Evolutionary conservation across 352 stramenopile genomes (phyloP), one percentile per base, ranked within the genome.

Genomic region (Thraustochytrium sp.): DNA sequence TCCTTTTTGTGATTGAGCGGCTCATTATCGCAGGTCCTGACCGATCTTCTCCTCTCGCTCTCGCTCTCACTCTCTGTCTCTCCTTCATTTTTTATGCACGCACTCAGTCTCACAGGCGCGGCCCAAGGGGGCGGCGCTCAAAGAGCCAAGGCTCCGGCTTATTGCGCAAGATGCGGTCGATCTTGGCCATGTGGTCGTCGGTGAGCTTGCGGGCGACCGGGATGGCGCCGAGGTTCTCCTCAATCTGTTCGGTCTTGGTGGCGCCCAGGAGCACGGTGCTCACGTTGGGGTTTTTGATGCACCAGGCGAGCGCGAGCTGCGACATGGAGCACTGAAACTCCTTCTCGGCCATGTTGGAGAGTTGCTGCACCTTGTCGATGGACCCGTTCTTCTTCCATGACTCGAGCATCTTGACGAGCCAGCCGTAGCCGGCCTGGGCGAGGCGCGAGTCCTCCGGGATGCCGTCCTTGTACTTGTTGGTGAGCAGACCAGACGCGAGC

Each of bases 401-500:
- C 87, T 82, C 40, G 91, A 87, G 34, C 88, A 89, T 40, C 90
- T 61, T 84, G 87, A 89, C 16, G 87, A 94, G 37, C 88, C 90
- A 3, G 0, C 16, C 48, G 65, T 80, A 16, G 84, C 84, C 18
- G 78, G 85, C 5, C 38, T 82, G 8, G 29, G 37, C 23, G 18
- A 80, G 61, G 23, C 85, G 75, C 38, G 44, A 82, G 9, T 75
- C 86, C 85, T 90, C 89, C 9, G 90, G 90, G 37, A 92, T 91
- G 1, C 88, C 89, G n/a, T 89, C 89, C 82, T 87, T 92, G 90
- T 94, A 94, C 80, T 94, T 94, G 49, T 90, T 90, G 38, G 91
- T 93, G 2, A 94, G 77, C 18, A 94, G 76, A 34, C 91, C 91
- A 9, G 87, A 91, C 1, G 88, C 88, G 5, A 94, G 82, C 13